phyloP scores from a whole-genome alignment of 352 stramenopile species.

The Globisporangium sylvaticum region DNA sequence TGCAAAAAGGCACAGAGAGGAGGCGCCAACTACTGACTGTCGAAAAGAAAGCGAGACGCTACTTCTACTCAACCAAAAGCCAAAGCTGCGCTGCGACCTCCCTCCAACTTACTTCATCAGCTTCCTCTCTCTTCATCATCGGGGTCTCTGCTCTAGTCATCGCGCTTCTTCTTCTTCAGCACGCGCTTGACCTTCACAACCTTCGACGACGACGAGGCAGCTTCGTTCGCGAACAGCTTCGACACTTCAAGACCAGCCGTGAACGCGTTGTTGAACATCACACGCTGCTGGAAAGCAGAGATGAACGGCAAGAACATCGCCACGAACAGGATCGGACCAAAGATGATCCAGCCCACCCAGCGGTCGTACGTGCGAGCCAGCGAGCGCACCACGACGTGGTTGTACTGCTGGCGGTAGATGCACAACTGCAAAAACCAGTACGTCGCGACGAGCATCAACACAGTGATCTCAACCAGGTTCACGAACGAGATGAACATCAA shows the following conservation, averaged over 20 bases:
- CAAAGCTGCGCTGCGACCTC: no score
- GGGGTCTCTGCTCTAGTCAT: slow-evolving; percentile 46
- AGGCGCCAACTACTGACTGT: no score
- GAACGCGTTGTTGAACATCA: slow-evolving; percentile 90
- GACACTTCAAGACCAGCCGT: slow-evolving; percentile 84
- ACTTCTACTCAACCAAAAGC: no score
- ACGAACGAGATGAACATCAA: slow-evolving; percentile 62
- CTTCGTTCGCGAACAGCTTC: slow-evolving; percentile 87
- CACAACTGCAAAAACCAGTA: slow-evolving; percentile 87
- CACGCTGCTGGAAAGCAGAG: slow-evolving; percentile 80
- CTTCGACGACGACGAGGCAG: slow-evolving; percentile 45
- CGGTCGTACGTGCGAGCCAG: slow-evolving; percentile 71
- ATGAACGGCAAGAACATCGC: slow-evolving; percentile 89
- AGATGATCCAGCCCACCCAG: slow-evolving; percentile 83
- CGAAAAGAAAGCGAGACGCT: no score
- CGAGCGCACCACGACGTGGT: slow-evolving; percentile 79
- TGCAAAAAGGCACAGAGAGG: no score
- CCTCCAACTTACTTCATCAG: no score
- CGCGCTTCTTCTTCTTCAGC: slow-evolving; percentile 87
- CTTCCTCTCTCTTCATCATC: no score
- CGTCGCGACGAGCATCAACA: slow-evolving; percentile 65
- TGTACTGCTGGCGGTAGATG: slow-evolving; percentile 75
- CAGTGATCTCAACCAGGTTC: slow-evolving; percentile 68
- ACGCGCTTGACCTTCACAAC: slow-evolving; percentile 85
- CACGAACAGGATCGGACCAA: slow-evolving; percentile 85